Conservation (phyloP, 345 rosid genomes). For the Kernera saxatilis region DNA sequence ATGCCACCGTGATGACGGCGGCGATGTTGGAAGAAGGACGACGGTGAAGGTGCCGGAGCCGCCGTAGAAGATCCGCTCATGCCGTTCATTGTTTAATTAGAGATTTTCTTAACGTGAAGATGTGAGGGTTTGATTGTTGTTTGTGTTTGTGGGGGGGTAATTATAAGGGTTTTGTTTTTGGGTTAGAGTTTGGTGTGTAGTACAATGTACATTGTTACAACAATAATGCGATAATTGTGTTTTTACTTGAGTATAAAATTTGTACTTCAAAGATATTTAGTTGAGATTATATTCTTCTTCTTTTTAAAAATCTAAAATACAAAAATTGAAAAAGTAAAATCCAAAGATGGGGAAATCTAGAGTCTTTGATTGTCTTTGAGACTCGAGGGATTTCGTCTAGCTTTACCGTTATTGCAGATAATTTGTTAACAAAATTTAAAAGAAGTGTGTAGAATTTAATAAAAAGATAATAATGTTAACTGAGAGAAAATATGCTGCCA, state of each 20-base stretch:
- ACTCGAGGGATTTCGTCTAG: not conserved
- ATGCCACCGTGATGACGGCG: slow-evolving; percentile 25
- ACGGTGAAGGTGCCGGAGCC: slow-evolving; percentile 25
- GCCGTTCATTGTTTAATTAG: slow-evolving; percentile 27
- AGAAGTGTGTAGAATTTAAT: not conserved
- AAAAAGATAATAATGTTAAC: no score
- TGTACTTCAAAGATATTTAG: slow-evolving; percentile 13
- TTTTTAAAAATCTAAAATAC: not conserved
- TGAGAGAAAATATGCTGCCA: no score
- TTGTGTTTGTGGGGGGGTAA: not conserved
- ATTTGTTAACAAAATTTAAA: not conserved
- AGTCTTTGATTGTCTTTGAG: not conserved
- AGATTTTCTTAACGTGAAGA: not conserved
- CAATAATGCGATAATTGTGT: slow-evolving; percentile 11
- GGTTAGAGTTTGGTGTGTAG: slow-evolving; percentile 26
- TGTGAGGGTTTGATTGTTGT: not conserved
- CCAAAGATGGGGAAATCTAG: not conserved
- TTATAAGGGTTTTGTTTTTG: slow-evolving; percentile 15
- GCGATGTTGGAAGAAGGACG: not conserved
- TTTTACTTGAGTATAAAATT: not conserved
- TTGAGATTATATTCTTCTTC: not conserved
- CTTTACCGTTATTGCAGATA: not conserved
- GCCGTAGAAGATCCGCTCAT: slow-evolving; percentile 8
- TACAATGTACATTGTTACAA: slow-evolving; percentile 27
- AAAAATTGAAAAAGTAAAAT: not conserved